These are phyloP conservation scores for Thuidium tamariscinum DNA, from an alignment of 225 moss, liverwort and hornwort genomes.

Conservation along the genomic window DNA sequence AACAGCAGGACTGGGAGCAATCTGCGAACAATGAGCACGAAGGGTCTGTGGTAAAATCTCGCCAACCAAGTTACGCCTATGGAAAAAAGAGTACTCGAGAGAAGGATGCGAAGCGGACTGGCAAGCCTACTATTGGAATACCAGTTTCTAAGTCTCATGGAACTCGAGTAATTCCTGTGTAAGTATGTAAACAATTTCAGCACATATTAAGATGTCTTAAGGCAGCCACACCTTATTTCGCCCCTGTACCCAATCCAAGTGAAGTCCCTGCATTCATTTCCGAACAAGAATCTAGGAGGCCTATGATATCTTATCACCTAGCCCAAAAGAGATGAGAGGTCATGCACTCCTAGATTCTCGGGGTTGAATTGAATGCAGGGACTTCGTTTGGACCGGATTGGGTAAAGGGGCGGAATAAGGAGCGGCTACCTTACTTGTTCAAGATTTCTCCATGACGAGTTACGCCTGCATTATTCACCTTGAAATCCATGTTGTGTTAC, in stretches of 20 bases:
- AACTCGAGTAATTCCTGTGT: slow-evolving; percentile 77
- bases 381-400: background rate
- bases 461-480: background rate
- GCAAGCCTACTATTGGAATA: slow-evolving; percentile 14
- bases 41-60: slow-evolving; percentile 46
- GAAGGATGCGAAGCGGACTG: slow-evolving; percentile 32
- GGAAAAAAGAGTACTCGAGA: slow-evolving; percentile 17
- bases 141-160: slow-evolving; percentile 62
- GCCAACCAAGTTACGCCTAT: slow-evolving; percentile 20
- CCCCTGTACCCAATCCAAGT: background rate
- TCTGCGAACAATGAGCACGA: slow-evolving; percentile 10
- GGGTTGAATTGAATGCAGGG: background rate
- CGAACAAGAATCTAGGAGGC: background rate
- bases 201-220: background rate
- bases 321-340: background rate
- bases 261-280: background rate
- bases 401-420: background rate
- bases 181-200: background rate
- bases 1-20: slow-evolving; percentile 31
- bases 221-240: background rate
- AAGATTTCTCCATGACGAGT: background rate
- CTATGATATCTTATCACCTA: background rate
- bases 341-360: background rate
- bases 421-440: background rate
- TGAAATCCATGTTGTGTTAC: background rate